A percentile compares a stretch with the other conserved stretches of the same genome.
Evolutionary conservation across 345 rosid genomes (phyloP).

Genomic region (Camelina neglecta): DNA sequence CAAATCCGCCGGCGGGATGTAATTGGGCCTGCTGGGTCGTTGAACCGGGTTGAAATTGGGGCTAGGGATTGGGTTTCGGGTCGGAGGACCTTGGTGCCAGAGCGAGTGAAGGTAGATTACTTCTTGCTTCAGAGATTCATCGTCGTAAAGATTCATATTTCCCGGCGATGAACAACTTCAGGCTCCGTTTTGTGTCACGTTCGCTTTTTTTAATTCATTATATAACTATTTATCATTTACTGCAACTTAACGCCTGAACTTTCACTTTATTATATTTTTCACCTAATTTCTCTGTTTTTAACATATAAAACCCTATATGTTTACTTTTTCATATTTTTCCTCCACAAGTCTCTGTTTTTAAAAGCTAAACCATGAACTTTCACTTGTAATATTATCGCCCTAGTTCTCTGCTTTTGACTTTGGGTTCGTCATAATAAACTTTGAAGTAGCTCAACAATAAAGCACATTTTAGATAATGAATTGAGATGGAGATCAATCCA

Average conservation of each 20-base stretch:
- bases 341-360: background rate
- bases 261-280: background rate
- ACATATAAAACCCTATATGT: background rate
- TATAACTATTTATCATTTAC: background rate
- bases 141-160: constrained; percentile 57
- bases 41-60: constrained; percentile 41
- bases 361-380: background rate
- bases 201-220: background rate
- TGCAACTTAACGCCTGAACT: constrained; percentile 24
- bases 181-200: background rate
- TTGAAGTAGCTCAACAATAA: background rate
- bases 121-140: constrained; percentile 58
- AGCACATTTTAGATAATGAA: background rate
- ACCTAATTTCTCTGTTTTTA: background rate
- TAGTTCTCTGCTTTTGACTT: background rate
- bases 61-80: constrained; percentile 41
- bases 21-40: constrained; percentile 35
- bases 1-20: constrained; percentile 43
- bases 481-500: background rate
- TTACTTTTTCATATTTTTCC: background rate
- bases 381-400: background rate
- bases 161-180: background rate
- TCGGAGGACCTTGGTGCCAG: constrained; percentile 82
- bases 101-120: constrained; percentile 77
- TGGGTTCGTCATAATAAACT: background rate